Base-by-base conservation (phyloP, 2,329 filamentous ascomycete species). In the Cephalotrichum gorgonifer region DNA sequence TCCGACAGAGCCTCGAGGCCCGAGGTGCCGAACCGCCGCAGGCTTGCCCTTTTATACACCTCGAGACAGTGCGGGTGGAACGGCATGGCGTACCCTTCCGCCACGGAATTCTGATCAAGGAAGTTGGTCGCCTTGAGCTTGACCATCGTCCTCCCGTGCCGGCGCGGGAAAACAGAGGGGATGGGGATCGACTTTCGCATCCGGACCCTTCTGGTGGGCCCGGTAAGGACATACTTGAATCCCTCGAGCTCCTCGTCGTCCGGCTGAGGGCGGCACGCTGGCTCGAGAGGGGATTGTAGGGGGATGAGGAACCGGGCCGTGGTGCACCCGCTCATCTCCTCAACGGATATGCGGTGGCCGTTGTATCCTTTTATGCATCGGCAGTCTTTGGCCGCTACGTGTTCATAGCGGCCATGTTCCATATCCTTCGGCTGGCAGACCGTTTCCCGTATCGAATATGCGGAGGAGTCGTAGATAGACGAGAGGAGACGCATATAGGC, bases 11-110 rank as follows among this genome's bases (percentile, higher is more conserved):
- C 53, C 1, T 54, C 42, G 0, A 61, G 9, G 26, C 58, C 58
- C 2, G 62, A 45, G 0, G 22, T 42, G 1, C 54, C 50, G 23
- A 48, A 44, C 2, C 55, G 52, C 6, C 30, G 20, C 3, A 56
- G 23, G 2, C 53, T 57, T 1, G 54, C 60, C n/a, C 58, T 45
- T 28, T 58, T 61, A 43, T 56, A 63, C 1, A 63, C 46, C 44
- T 63, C 61, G 1, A 63, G 48, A 41, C 61, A 63, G 0, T 58
- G 52, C 0, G 61, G 56, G 7, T 63, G 61, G 14, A 63, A 62
- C 1, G 60, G 58, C 44, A 63, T 54, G 0, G 48, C 47, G 2
- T 47, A 50, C 0, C 52, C 46, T 1, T 25, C 14, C 9, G 8
- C 7, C 6, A 23, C 39, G 28, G 8, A 14, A 31, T 8, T 31